Evolutionary conservation across 2,329 filamentous ascomycete species (phyloP), one percentile per base, ranked within the genome.

Genomic region (Fusarium sp.): DNA sequence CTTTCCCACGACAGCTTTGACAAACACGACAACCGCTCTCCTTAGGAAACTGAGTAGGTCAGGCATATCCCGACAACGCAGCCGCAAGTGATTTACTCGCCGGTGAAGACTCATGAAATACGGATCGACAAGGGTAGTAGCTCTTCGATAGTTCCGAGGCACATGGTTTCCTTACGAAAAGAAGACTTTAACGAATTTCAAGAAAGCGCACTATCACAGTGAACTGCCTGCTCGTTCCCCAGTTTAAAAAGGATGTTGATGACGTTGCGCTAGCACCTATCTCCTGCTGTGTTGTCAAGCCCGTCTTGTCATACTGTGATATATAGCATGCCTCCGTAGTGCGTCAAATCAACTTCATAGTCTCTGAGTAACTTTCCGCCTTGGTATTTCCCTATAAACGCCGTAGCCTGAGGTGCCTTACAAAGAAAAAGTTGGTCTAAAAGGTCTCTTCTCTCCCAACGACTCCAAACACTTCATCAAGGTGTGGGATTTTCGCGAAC

Each of bases 401-500:
- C 79, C 79, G 65, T 78, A 72, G 69, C 75, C 76, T 72, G 65
- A 74, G 69, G 61, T 72, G 65, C 69, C 51, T 64, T 57, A 61
- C 62, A 71, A 73, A 72, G 61, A 65, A 69, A 69, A 63, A 24
- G 61, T 38, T 51, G 45, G 66, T 65, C 61, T 73, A 69, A 63
- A 68, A 68, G 55, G 33, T 62, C 64, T 63, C 68, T 58, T 54
- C 55, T 38, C 48, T 31, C 44, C 41, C 33, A 50, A 53, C 44
- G 51, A 30, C 45, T 42, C 33, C 18, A 20, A 31, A n/a, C n/a
- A 24, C 30, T 35, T 24, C 26, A 30, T 78, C 65, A 94, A 59
- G 92, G 92, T 54, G 93, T 91, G 20, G 93, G 94, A 82, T 98
- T 97, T 74, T 98, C 95, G 77, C 90, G 92, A 64, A 99, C 96